Conservation (phyloP, 2,329 filamentous ascomycete species). For the Daldinia eschscholtzii region DNA sequence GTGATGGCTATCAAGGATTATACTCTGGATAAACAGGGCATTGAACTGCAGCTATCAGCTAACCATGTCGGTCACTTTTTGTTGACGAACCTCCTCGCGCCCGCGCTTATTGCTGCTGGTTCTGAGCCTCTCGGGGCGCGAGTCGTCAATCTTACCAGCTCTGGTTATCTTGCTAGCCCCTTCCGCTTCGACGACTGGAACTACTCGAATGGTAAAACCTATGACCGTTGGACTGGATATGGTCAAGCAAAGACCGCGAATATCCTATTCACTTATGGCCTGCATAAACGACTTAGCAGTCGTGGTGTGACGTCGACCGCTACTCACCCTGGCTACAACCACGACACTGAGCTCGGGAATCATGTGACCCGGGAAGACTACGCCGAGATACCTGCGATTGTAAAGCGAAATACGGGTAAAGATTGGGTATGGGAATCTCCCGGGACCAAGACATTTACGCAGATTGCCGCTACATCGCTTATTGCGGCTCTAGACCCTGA, state of each 20-base stretch:
- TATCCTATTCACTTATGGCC: slow-evolving; percentile 56
- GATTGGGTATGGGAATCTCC: slow-evolving; percentile 43
- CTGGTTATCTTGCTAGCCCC: slow-evolving; percentile 55
- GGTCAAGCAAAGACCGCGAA: slow-evolving; percentile 63
- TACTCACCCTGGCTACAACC: slow-evolving; percentile 54
- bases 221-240: slow-evolving; percentile 60
- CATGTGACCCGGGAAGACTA: slow-evolving; percentile 46
- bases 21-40: slow-evolving; percentile 46
- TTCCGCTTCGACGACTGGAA: slow-evolving; percentile 60
- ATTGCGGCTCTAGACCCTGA: slow-evolving; percentile 59
- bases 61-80: slow-evolving; percentile 65
- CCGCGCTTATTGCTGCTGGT: slow-evolving; percentile 56
- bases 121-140: slow-evolving; percentile 50
- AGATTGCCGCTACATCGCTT: slow-evolving; percentile 57
- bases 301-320: slow-evolving; percentile 52
- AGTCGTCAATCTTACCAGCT: slow-evolving; percentile 58
- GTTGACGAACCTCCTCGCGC: slow-evolving; percentile 61
- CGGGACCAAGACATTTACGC: slow-evolving; percentile 55
- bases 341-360: slow-evolving; percentile 48
- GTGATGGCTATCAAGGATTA: slow-evolving; percentile 47
- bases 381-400: slow-evolving; percentile 46
- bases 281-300: slow-evolving; percentile 51
- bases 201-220: slow-evolving; percentile 54
- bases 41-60: slow-evolving; percentile 59
- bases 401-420: slow-evolving; percentile 44